Evolutionary conservation across 345 rosid genomes (phyloP).

Genomic region (Acer negundo): DNA sequence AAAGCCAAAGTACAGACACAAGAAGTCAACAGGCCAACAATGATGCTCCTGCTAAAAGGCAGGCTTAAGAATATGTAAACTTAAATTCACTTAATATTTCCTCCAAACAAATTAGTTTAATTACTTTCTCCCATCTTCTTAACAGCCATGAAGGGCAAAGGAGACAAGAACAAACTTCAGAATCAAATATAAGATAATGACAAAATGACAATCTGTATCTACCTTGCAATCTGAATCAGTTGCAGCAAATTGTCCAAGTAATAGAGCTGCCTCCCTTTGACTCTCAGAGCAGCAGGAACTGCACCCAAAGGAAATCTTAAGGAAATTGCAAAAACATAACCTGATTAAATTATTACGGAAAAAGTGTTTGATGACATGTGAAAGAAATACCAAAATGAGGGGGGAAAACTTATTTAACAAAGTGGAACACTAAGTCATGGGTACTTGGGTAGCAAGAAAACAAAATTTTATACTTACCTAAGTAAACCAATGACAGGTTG

Average conservation of each 20-base stretch:
- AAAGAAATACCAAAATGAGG: background rate
- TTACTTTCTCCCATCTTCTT: background rate
- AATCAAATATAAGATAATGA: constrained; percentile 12
- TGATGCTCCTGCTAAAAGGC: background rate
- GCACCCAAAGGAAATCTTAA: constrained; percentile 24
- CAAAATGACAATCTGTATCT: constrained; percentile 6
- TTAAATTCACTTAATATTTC: background rate
- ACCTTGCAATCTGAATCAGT: constrained; percentile 99
- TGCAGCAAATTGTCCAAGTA: constrained; percentile 98
- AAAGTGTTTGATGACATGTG: background rate
- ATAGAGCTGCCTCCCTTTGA: constrained; percentile 98
- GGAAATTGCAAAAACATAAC: background rate
- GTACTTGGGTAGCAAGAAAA: background rate
- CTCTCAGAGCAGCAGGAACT: constrained; percentile 98
- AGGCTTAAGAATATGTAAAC: background rate
- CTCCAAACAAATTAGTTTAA: background rate
- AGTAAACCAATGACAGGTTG: constrained; percentile 96
- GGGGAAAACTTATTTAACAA: constrained; percentile 1
- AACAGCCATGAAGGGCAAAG: background rate
- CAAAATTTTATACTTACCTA: constrained; percentile 42
- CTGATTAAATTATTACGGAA: background rate
- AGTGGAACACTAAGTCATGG: background rate
- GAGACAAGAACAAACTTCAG: constrained; percentile 2
- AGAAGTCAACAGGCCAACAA: background rate
- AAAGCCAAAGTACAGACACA: constrained; percentile 5